Evolutionary conservation across 176 grass and related monocot species (phyloP), one percentile per base, ranked within the genome.

Genomic region (Alloteropsis semialata): DNA sequence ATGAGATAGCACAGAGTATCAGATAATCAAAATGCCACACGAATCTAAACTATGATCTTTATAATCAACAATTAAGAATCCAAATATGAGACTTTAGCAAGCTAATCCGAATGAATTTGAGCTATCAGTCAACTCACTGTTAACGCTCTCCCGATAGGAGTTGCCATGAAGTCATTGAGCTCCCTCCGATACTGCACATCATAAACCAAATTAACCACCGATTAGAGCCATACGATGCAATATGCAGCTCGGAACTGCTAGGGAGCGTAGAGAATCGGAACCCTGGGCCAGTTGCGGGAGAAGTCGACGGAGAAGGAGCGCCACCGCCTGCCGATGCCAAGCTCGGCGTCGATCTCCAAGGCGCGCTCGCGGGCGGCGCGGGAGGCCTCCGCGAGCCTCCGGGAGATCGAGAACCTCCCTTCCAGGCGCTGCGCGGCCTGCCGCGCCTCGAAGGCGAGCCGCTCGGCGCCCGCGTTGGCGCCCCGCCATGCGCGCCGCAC

Each of bases 261-360:
- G 14, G 9, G 28, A n/a, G 27, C 42, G 49, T 29, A 59, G 33
- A 60, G 46, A 69, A 66, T 78, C 39, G 36, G 22, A 87, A 99
- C 96, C 87, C 89, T 96, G 59, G 96, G 96, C 89, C 89, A 99
- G 72, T 95, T 99, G 76, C 96, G 86, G 45, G 88, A 91, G 80
- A 99, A 99, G 79, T 99, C 91, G 17, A 92, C 80, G 39, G 91
- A 90, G 84, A 99, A 99, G 44, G 93, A 90, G 17, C 92, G 86
- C 91, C 91, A 99, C 48, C 85, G 56, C 72, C 87, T 85, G 8
- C 87, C 91, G 84, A 99, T 86, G 45, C 96, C 93, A 15, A 96
- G 81, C 85, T 99, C 96, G 11, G 80, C 55, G 45, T 99, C 96
- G 72, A 99, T 83, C 83, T 96, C 96, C 8, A 84, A 65, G 5